phyloP scores from a whole-genome alignment of 441 rosid genomes.

The Jatropha podagrica region DNA sequence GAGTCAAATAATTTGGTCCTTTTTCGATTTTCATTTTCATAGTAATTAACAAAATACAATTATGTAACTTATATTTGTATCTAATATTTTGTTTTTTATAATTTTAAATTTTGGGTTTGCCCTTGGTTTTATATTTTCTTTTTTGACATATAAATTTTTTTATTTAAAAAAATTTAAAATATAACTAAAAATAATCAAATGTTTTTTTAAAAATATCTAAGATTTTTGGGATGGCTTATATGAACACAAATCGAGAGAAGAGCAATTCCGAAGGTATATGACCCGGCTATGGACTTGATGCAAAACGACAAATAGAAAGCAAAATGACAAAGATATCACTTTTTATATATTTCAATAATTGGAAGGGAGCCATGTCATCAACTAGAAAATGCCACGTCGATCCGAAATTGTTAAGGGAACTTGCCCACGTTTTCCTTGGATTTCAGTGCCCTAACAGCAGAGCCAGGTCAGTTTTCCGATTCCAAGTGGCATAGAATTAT shows the following conservation, averaged over 20 bases:
- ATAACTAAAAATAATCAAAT: too few species aligned
- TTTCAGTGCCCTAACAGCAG: constrained; percentile 15
- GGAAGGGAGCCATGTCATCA: not conserved
- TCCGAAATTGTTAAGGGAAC: not conserved
- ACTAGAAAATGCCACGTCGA: constrained; percentile 1
- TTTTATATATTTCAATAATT: constrained; percentile 2
- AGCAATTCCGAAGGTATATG: not conserved
- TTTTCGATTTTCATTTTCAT: too few species aligned
- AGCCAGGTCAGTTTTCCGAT: not conserved
- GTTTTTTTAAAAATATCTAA: too few species aligned
- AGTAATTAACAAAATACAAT: too few species aligned
- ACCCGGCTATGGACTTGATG: not conserved
- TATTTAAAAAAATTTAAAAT: too few species aligned
- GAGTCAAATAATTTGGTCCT: too few species aligned
- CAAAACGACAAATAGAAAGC: not conserved
- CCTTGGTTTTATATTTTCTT: too few species aligned
- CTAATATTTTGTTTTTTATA: too few species aligned
- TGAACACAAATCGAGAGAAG: not conserved
- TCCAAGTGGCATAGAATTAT: constrained; percentile 2
- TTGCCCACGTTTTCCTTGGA: constrained; percentile 18
- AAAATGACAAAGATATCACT: constrained; percentile 22
- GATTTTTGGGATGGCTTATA: too few species aligned
- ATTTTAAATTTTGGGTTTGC: too few species aligned
- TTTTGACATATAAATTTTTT: too few species aligned
- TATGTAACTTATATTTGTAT: too few species aligned